These are phyloP conservation scores for Hippophae rhamnoides DNA, from an alignment of 306 rosid species.

Conservation along the genomic window DNA sequence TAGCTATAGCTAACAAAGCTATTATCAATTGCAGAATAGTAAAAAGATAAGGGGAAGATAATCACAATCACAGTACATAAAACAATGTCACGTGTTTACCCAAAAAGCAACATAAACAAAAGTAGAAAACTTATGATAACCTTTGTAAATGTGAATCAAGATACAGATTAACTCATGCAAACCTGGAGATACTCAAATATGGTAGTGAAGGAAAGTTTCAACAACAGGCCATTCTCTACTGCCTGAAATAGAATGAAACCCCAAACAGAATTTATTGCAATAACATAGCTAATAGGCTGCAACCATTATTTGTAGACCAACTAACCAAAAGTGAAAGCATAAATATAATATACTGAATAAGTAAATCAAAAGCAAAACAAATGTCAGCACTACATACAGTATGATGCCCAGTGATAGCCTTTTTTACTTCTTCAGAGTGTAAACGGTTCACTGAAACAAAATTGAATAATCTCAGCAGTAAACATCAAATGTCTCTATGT, in stretches of 20 bases:
- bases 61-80: not conserved
- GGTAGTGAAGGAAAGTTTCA: slow-evolving; percentile 76
- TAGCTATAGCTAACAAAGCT: not conserved
- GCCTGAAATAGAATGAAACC: slow-evolving; percentile 49
- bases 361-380: slow-evolving; percentile 10
- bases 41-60: not conserved
- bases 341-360: not conserved
- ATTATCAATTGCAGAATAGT: not conserved
- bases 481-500: slow-evolving; percentile 4
- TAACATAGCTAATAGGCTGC: slow-evolving; percentile 8
- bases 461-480: slow-evolving; percentile 25
- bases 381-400: slow-evolving; percentile 44
- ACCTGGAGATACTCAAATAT: slow-evolving; percentile 99
- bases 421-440: slow-evolving; percentile 64
- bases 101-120: not conserved
- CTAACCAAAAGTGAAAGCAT: slow-evolving; percentile 10
- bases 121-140: not conserved
- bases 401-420: slow-evolving; percentile 54
- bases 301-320: slow-evolving; percentile 5
- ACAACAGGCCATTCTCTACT: slow-evolving; percentile 42
- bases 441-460: slow-evolving; percentile 44
- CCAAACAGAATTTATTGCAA: slow-evolving; percentile 5
- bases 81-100: not conserved
- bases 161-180: slow-evolving; percentile 16
- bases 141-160: not conserved